phyloP scores from a whole-genome alignment of 163 green algal species.

The Scenedesmus sp. region DNA sequence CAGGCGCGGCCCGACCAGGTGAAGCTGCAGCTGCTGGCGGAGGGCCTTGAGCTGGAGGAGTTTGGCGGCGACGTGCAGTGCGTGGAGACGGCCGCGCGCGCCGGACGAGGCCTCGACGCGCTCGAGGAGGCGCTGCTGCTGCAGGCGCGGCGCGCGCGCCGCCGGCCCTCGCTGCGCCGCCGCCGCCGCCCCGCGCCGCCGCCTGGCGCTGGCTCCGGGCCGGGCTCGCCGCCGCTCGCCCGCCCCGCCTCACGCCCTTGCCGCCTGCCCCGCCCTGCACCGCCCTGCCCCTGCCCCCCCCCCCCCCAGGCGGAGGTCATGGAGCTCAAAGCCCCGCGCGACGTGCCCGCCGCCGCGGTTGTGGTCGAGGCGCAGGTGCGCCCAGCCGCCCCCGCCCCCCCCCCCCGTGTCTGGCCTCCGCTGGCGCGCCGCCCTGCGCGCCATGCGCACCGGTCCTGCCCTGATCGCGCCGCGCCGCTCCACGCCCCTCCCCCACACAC shows the following conservation, averaged over 20 bases:
- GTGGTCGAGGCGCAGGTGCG: slow-evolving; percentile 84
- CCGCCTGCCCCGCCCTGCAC: too few species aligned
- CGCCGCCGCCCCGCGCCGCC: too few species aligned
- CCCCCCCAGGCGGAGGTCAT: slow-evolving; percentile 79
- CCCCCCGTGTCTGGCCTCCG: too few species aligned
- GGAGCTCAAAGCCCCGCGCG: slow-evolving; percentile 73
- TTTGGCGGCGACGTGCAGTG: slow-evolving; percentile 85
- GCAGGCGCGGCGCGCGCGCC: slow-evolving; percentile 56
- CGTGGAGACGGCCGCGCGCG: slow-evolving; percentile 82
- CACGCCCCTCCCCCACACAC: too few species aligned
- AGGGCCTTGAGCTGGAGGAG: slow-evolving; percentile 90
- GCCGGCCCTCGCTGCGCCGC: too few species aligned
- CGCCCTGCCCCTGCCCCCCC: background rate
- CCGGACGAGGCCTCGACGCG: slow-evolving; percentile 76
- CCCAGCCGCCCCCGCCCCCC: too few species aligned
- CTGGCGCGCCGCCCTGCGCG: too few species aligned
- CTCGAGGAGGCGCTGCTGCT: slow-evolving; percentile 92
- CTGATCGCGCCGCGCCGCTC: too few species aligned
- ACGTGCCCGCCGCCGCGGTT: slow-evolving; percentile 57
- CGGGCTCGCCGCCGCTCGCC: too few species aligned
- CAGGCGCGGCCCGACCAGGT: slow-evolving; percentile 68
- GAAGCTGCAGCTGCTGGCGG: slow-evolving; percentile 72
- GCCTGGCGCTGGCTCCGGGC: too few species aligned
- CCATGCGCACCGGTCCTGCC: too few species aligned
- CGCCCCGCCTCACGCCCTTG: too few species aligned